These are phyloP conservation scores for Nannochloropsis gaditana DNA, from an alignment of 108 stramenopile species.

Conservation along the genomic window DNA sequence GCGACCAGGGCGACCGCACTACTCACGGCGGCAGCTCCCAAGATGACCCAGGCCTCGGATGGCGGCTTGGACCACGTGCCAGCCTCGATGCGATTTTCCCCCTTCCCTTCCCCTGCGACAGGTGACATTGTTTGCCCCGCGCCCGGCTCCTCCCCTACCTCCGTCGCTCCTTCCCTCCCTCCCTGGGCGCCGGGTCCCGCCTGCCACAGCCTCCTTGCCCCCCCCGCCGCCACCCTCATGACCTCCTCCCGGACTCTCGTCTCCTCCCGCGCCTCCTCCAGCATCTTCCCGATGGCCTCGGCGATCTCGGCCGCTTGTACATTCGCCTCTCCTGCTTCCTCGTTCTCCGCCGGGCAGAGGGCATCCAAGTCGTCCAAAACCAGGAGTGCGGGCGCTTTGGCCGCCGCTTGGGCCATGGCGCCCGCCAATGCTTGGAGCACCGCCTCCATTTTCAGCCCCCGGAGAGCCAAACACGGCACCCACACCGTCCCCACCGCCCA, in stretches of 20 bases:
- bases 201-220: background rate
- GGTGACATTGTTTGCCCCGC: background rate
- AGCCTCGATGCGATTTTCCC: background rate
- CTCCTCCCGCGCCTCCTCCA: background rate
- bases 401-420: background rate
- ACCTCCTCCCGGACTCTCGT: background rate
- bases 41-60: background rate
- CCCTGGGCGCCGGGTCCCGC: background rate
- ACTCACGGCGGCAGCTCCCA: background rate
- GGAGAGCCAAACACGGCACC: conserved; percentile 22
- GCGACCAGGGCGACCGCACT: background rate
- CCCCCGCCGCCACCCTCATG: background rate
- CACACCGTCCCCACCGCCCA: conserved; percentile 22
- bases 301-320: conserved; percentile 35
- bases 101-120: background rate
- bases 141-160: background rate
- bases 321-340: conserved; percentile 27
- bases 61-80: too few species aligned
- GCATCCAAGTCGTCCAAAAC: conserved; percentile 34
- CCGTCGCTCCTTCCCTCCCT: background rate
- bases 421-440: conserved; percentile 18
- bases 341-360: conserved; percentile 28
- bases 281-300: conserved; percentile 22
- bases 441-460: conserved; percentile 23
- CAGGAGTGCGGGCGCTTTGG: conserved; percentile 26